Base-by-base conservation (phyloP, 2,329 filamentous ascomycete species). In the Ophiosphaerella herpotricha region DNA sequence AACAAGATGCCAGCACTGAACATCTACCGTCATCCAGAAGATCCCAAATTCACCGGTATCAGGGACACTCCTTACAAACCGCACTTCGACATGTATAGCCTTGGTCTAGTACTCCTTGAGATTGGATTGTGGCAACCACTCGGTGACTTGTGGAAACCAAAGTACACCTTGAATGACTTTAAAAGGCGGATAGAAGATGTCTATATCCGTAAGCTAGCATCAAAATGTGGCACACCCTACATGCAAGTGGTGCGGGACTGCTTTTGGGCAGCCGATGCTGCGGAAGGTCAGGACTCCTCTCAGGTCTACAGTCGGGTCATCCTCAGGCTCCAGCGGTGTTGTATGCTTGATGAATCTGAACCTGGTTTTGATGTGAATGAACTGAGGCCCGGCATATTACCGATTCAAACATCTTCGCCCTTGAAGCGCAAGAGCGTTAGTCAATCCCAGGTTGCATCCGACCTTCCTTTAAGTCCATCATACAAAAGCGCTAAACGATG, bases 81-180 rank as follows among this genome's bases (percentile, higher is more conserved):
- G 9, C 68, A 71, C n/a, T 80, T 77, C 29, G 89, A 92, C 53
- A 75, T 92, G 2, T 91, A 91, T 67, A 86, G 87, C 6, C 77
- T 93, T 1, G 87, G 87, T 14, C 82, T 91, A 74, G 75, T 91
- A 4, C 78, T 93, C 0, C 77, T 91, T 2, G 89, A 89, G 6
- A 84, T 92, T 45, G 89, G 89, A 6, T 73, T 92, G 7, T 93
- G 89, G 89, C 84, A 82, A 3, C 85, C 84, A 9, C 77, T 91
- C 23, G 80, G 80, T 46, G 81, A 78, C 71, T 38, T 84, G 11
- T 79, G 80, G 63, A 81, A 89, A 23, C 75, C 82, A 0, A 83
- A 86, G 52, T 82, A 86, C 24, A 79, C 84, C 0, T 73, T 83
- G 16, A 73, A 76, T 14, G 83, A 85, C 70, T 87, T 87, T 74